These are phyloP conservation scores for Annulohypoxylon truncatum DNA, from an alignment of 2,329 filamentous ascomycete genomes.

Conservation along the genomic window DNA sequence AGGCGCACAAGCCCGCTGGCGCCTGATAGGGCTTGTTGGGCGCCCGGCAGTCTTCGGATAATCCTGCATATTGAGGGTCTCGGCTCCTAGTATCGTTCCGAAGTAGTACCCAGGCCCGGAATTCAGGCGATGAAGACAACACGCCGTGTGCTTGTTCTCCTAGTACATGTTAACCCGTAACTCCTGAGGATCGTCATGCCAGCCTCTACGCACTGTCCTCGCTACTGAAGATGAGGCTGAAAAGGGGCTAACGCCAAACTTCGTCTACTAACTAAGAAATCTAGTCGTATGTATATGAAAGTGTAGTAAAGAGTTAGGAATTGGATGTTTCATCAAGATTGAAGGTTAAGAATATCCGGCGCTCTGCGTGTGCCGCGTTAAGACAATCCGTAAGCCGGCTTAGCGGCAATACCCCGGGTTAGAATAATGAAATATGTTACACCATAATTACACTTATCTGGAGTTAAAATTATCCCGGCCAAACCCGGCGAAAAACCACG, in stretches of 20 bases:
- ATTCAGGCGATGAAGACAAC: background rate
- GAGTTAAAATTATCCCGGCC: constrained; percentile 19
- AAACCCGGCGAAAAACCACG: constrained; percentile 17
- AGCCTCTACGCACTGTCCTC: background rate
- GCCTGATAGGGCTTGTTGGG: constrained; percentile 44
- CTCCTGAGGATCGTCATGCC: background rate
- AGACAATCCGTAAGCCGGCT: constrained; percentile 3
- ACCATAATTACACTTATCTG: background rate
- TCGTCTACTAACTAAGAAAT: background rate
- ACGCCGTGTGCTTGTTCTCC: background rate
- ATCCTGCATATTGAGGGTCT: constrained; percentile 14
- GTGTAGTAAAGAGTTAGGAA: constrained; percentile 2
- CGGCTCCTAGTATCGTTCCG: constrained; percentile 9
- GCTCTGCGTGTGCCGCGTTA: constrained; percentile 6
- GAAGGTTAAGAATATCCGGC: background rate
- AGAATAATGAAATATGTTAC: background rate
- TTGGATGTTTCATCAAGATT: background rate
- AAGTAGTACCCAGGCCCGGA: background rate
- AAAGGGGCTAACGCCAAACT: background rate
- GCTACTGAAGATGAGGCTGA: background rate
- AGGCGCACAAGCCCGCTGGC: constrained; percentile 46
- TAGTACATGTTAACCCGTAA: constrained; percentile 26
- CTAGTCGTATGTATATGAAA: background rate
- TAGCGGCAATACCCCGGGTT: constrained; percentile 27
- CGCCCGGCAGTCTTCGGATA: constrained; percentile 20